Evolutionary conservation across 306 rosid genomes (phyloP), one percentile per base, ranked within the genome.

Genomic region (Cicer cuneatum): DNA sequence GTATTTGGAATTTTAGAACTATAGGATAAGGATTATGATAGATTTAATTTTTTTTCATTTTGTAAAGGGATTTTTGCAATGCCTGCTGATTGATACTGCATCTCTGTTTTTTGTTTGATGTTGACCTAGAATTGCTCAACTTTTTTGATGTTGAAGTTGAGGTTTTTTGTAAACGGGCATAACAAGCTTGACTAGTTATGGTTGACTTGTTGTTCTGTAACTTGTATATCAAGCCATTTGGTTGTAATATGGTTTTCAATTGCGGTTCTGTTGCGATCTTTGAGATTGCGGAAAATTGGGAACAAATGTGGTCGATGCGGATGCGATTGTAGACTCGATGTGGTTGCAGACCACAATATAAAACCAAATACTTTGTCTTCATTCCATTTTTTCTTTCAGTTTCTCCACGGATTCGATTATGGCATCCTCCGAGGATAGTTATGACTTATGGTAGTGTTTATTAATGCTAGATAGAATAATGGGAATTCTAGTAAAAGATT

Each of bases 41-140:
- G 9, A 19, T 54, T 80, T 71, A 8, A 41, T 8, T 56, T 56
- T 54, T 8, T 39, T 49, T 49, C 10, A 56, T 18, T 61, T 56
- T 63, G 51, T 19, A 46, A 38, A 52, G 52, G 69, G 49, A 5
- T 40, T 81, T 53, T 29, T 66, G 71, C 47, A 75, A 65, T 66
- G 78, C 60, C 47, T 45, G 37, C 37, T 56, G 81, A 66, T 81
- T 80, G 53, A 54, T 49, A 68, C 69, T 78, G 66, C 66, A 39
- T 49, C 41, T 41, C 8, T 54, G 38, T 8, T 54, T 57, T 53
- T 76, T 66, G 63, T 49, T 70, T 69, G 65, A 12, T 54, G 47
- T 66, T 57, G 65, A 69, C 13, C 24, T 68, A 19, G 42, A 7
- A 52, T 74, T 47, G 76, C 70, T 78, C n/a, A 19, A 74, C 45